Base-by-base conservation (phyloP, 495 filamentous ascomycete genomes). In the Hyaloscypha finlandica region DNA sequence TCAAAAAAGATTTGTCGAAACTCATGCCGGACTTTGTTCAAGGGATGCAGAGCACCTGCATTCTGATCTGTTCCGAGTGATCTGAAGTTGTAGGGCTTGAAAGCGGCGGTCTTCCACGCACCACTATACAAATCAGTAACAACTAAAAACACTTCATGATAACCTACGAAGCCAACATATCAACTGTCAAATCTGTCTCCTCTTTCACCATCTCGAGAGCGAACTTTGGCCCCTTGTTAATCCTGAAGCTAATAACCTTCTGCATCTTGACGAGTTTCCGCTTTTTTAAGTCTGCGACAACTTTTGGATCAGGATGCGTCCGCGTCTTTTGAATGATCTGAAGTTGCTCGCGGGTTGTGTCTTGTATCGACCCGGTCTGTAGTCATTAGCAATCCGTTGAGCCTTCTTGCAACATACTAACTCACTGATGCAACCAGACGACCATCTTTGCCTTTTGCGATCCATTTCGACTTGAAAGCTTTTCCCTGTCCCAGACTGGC, bases 71-170 rank as follows among this genome's bases (percentile, higher is more conserved):
- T 89, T 65, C 95, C 95, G 67, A 93, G 86, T 20, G 95, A 90
- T 66, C 92, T 93, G 85, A 97, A 98, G 81, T 97, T 99, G 82
- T 97, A 97, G 37, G 94, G 91, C 81, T 99, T 98, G 79, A 97
- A 93, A 33, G 88, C 85, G 11, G 89, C 90, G 37, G 88, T 91
- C 81, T 97, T 93, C 91, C 91, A 94, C 5, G 84, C 79, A 25
- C 91, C 90, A 68, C 85, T 89, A 59, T 14, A 66, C 16, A 20
- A 32, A 59, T 73, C 61, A 73, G 68, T 57, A 51, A 56, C 53
- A 6, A n/a, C 20, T n/a, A 33, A 35, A 53, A 8, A 3, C 59
- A 0, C 1, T 5, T 31, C 60, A 4, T 39, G 39, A 48, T n/a
- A 48, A 74, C 74, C 12, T 74, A 82, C 81, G 76, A 89, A 52